These are phyloP conservation scores for Trichosporon coremiiforme DNA, from an alignment of 1,284 basidiomycete species.

Conservation along the genomic window DNA sequence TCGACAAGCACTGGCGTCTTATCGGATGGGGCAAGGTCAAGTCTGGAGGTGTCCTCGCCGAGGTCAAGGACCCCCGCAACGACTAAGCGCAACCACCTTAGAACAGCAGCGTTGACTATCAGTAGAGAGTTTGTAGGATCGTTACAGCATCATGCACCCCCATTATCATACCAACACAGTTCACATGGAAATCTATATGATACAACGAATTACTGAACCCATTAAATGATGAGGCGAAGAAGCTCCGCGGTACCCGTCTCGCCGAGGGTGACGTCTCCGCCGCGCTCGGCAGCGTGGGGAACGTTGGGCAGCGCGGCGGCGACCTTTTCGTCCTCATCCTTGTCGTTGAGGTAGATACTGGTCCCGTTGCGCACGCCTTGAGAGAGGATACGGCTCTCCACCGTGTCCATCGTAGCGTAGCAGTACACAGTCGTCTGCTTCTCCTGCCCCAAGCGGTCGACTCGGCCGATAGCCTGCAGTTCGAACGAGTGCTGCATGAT, in stretches of 20 bases:
- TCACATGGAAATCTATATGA: slow-evolving; percentile 2
- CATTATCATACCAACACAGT: slow-evolving; percentile 6
- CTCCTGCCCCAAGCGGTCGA: slow-evolving; percentile 44
- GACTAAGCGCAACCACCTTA: slow-evolving; percentile 12
- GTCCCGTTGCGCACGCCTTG: slow-evolving; percentile 53
- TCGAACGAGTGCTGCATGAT: slow-evolving; percentile 55
- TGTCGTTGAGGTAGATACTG: slow-evolving; percentile 50
- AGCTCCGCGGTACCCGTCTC: slow-evolving; percentile 12
- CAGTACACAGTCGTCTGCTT: slow-evolving; percentile 54
- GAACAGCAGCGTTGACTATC: background rate
- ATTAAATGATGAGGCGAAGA: slow-evolving; percentile 4
- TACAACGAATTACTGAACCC: background rate
- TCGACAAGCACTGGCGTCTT: slow-evolving; percentile 93
- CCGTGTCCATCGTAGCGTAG: slow-evolving; percentile 53
- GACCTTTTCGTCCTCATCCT: slow-evolving; percentile 36
- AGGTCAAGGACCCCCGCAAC: slow-evolving; percentile 39
- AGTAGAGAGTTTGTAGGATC: slow-evolving; percentile 20
- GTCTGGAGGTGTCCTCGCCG: slow-evolving; percentile 50
- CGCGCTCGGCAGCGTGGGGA: slow-evolving; percentile 47
- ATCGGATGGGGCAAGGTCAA: slow-evolving; percentile 59
- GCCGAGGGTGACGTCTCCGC: slow-evolving; percentile 44
- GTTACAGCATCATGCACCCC: slow-evolving; percentile 16
- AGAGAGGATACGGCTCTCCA: slow-evolving; percentile 51
- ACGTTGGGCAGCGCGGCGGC: slow-evolving; percentile 44
- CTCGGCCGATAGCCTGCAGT: slow-evolving; percentile 46